phyloP scores from a whole-genome alignment of 202 grass and related monocot species.

The Cymbopogon flexuosus region DNA sequence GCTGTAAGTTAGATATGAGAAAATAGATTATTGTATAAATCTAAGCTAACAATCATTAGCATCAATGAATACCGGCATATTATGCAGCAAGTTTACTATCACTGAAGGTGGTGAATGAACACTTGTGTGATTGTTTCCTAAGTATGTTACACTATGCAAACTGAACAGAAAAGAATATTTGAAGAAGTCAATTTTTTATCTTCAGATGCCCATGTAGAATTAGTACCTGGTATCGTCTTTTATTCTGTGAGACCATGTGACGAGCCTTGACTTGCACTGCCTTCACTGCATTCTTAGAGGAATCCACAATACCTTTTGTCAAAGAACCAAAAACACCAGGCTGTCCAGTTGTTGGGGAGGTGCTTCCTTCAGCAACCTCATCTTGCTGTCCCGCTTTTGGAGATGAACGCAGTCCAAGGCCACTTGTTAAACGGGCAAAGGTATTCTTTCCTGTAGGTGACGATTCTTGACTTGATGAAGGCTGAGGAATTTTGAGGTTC shows the following conservation, averaged over 20 bases:
- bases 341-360: conserved; percentile 42
- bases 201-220: neutral
- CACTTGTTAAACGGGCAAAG: conserved; percentile 74
- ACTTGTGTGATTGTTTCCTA: neutral
- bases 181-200: neutral
- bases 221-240: conserved; percentile 88
- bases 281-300: conserved; percentile 92
- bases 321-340: conserved; percentile 78
- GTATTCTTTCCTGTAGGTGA: conserved; percentile 74
- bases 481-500: conserved; percentile 83
- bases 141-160: conserved; percentile 14
- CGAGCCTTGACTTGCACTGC: conserved; percentile 96
- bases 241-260: conserved; percentile 98
- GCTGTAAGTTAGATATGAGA: conserved; percentile 21
- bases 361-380: conserved; percentile 52
- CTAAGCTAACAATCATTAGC: neutral
- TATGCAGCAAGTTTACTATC: neutral
- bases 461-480: conserved; percentile 46
- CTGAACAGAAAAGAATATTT: neutral
- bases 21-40: neutral
- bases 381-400: conserved; percentile 61
- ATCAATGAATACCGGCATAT: neutral
- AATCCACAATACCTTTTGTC: conserved; percentile 85
- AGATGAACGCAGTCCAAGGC: conserved; percentile 64
- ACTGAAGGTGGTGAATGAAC: conserved; percentile 10